Base-by-base conservation (phyloP, 352 stramenopile species). In the Phytophthora quininea region DNA sequence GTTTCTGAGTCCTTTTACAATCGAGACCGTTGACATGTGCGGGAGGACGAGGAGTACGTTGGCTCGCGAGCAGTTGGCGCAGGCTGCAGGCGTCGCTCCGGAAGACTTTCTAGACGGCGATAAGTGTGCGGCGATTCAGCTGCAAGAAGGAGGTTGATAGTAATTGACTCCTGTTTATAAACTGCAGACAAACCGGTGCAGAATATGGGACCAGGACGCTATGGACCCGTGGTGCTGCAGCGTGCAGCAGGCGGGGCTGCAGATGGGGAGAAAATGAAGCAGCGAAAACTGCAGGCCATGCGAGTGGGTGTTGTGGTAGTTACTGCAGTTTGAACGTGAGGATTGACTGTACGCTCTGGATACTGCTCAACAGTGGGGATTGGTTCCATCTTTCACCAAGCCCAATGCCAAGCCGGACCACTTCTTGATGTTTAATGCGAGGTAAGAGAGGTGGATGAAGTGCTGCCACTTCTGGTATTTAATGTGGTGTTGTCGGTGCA, bases 341-440 rank as follows among this genome's bases (percentile, higher is more conserved):
- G 15, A 10, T 45, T 61, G 35, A 58, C 53, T 48, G 3, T 1
- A 24, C 47, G 11, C 35, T 45, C 15, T 40, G 35, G 35, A 40
- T 52, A n/a, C n/a, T n/a, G n/a, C n/a, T n/a, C n/a, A n/a, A 7
- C 29, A 95, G 86, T 96, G 88, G 88, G 88, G 88, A 19, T 67
- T 96, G 4, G 73, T 96, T 48, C 88, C 88, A 46, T 93, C 84
- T 2, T 96, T 94, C 49, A 91, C 79, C n/a, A 94, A 94, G 65
- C 73, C 84, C 29, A 71, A 76, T 51, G 74, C 65, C 14, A 92
- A 89, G 57, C 82, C 86, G 45, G 86, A 96, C 54, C 86, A 96
- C 66, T 96, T 94, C 35, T 67, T 92, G 45, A 93, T 93, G 81
- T 96, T 96, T 66, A 96, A 96, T 53, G 88, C 86, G 4, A 84